Base-by-base conservation (phyloP, 129 eudicot genomes). In the Sambucus nigra region DNA sequence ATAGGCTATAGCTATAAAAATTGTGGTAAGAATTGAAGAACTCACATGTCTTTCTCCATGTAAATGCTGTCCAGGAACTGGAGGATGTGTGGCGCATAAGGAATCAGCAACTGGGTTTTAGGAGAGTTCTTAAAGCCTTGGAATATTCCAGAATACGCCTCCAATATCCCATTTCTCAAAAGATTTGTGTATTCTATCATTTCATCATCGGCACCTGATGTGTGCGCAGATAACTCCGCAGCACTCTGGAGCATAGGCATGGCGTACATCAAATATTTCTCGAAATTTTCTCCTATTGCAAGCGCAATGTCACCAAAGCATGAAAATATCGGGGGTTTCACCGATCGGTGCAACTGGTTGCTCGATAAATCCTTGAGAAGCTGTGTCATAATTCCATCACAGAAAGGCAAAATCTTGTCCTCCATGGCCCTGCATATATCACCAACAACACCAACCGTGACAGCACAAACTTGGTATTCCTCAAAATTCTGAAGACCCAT, bases 161-260 rank as follows among this genome's bases (percentile, higher is more conserved):
- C 97, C 76, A 89, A 69, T 17, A 89, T 89, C 7, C 97, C 97
- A 69, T 81, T 89, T 32, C 97, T 76, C 67, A 89, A 71, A 58
- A 78, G 84, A 60, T 89, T 89, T 27, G 95, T 89, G 74, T 89
- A 84, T 38, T 89, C 97, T 0, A 80, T 66, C 79, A 84, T 89
- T 66, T 89, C 97, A 52, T 89, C 97, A 69, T 89, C 95, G 40
- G 73, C 88, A 46, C 92, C 83, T 19, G 95, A 70, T n/a, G 97
- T 73, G 55, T 74, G 97, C 21, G 88, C 75, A 23, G 97, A 84
- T 65, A 89, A 59, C 66, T 84, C 97, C 0, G 97, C 97, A 8
- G 97, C 97, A 71, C 95, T 84, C 65, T 89, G 97, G 51, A 89
- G 81, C 97, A 89, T 89, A 47, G 97, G 93, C 95, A 89, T 89